phyloP scores from a whole-genome alignment of 225 moss, liverwort and hornwort species.

The Physcomitrium patens region DNA sequence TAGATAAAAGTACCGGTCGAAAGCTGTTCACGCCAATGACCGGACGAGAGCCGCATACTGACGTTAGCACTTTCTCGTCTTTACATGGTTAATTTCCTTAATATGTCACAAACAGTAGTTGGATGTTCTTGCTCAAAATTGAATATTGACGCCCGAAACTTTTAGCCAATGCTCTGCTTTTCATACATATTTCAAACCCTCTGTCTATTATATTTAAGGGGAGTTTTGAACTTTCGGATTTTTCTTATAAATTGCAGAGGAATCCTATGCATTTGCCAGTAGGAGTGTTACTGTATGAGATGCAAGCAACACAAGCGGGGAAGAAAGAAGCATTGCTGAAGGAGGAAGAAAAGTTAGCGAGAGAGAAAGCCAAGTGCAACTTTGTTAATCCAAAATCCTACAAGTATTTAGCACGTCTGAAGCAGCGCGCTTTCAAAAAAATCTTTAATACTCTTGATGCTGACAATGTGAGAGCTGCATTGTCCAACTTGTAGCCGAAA shows the following conservation, averaged over 20 bases:
- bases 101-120: not conserved
- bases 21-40: constrained; percentile 73
- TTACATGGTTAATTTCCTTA: not conserved
- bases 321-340: constrained; percentile 67
- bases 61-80: constrained; percentile 48
- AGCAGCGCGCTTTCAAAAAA: constrained; percentile 69
- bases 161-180: not conserved
- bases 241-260: constrained; percentile 59
- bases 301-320: constrained; percentile 57
- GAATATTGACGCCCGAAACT: not conserved
- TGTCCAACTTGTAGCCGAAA: constrained; percentile 4
- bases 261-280: constrained; percentile 77
- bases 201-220: not conserved
- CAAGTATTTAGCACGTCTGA: constrained; percentile 60
- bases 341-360: constrained; percentile 52
- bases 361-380: constrained; percentile 57
- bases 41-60: constrained; percentile 65
- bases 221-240: constrained; percentile 23
- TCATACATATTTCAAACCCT: not conserved
- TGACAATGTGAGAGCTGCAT: constrained; percentile 56
- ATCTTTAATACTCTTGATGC: constrained; percentile 86
- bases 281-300: constrained; percentile 69
- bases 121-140: not conserved
- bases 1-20: constrained; percentile 68
- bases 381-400: constrained; percentile 70